Conservation (phyloP, 169 alveolate genomes). For the Ichthyophthirius multifiliis region DNA sequence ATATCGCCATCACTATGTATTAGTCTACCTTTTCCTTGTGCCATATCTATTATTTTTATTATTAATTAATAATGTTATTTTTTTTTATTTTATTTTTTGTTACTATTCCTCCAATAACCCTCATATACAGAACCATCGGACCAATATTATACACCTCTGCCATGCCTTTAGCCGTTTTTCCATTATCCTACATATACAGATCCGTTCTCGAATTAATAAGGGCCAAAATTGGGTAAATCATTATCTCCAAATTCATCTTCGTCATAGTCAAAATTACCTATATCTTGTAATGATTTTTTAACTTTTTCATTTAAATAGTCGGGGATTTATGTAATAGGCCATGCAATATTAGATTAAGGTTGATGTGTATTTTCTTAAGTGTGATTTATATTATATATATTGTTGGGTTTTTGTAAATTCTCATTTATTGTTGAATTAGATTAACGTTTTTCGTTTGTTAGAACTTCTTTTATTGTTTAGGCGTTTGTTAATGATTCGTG, state of each 20-base stretch:
- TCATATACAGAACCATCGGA: conserved; percentile 68
- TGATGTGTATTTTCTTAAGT: not conserved
- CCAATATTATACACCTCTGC: conserved; percentile 59
- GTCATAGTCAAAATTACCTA: not conserved
- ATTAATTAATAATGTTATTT: no score
- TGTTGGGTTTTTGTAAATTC: no score
- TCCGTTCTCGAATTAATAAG: not conserved
- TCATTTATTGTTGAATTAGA: no score
- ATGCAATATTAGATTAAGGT: not conserved
- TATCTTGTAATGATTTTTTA: not conserved
- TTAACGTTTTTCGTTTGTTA: no score
- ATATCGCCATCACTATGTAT: conserved; percentile 54
- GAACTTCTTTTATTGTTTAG: no score
- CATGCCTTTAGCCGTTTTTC: conserved; percentile 57
- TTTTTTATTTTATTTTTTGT: no score
- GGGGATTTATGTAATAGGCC: conserved; percentile 8
- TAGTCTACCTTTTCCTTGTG: conserved; percentile 62
- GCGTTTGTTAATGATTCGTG: no score
- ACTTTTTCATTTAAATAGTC: conserved; percentile 7
- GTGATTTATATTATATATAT: no score
- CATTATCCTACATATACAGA: conserved; percentile 57
- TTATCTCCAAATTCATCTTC: conserved; percentile 14
- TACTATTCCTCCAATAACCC: conserved; percentile 60
- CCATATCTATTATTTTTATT: no score
- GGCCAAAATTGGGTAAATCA: not conserved